Percentiles rank a stretch among this genome's conserved stretches.
phyloP scores from a whole-genome alignment of 73 alveolate genomes.

The Symbiodinium natans region DNA sequence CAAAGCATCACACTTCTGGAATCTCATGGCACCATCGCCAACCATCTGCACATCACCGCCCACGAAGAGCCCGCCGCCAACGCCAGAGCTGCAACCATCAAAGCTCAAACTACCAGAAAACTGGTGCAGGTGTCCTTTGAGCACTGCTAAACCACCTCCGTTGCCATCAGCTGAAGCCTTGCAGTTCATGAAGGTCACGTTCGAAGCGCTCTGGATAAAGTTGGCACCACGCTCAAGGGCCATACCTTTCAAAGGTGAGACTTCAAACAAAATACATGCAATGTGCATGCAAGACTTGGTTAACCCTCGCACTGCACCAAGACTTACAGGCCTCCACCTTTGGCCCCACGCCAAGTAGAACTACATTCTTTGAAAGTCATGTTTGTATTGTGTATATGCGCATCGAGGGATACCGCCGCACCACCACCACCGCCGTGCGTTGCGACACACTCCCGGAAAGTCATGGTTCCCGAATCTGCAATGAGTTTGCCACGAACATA shows the following conservation, averaged over 20 bases:
- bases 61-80: neutral
- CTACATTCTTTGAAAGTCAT: neutral
- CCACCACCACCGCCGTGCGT: neutral
- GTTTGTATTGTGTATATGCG: neutral
- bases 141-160: neutral
- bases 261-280: neutral
- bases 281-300: neutral
- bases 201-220: neutral
- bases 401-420: no score
- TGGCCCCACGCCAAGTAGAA: neutral
- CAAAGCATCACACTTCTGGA: no score
- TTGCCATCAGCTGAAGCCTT: neutral
- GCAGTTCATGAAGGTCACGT: neutral
- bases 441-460: neutral
- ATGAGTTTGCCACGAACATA: neutral
- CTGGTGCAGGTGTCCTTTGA: neutral
- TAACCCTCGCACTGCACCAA: no score
- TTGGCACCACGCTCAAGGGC: neutral
- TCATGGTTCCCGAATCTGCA: neutral
- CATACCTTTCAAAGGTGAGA: neutral
- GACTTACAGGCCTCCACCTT: neutral
- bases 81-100: neutral
- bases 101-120: neutral
- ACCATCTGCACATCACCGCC: no score
- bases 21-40: no score